Base-by-base conservation (phyloP, 192 early-diverging fungal species). In the Thamnidium elegans region DNA sequence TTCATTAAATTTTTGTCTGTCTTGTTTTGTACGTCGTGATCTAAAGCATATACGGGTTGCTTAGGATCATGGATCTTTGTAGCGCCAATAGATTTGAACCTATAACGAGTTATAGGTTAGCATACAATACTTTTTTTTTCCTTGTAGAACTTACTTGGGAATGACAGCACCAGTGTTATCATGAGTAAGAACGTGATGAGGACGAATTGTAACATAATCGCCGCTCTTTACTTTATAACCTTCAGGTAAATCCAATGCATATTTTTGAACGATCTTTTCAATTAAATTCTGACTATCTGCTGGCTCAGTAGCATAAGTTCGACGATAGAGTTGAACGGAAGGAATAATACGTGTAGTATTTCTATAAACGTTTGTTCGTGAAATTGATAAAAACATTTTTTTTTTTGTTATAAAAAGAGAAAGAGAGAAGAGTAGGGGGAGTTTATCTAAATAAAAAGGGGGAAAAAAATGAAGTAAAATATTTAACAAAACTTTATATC, bases 21-120 rank as follows among this genome's bases (percentile, higher is more conserved):
- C 69, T 86, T 96, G 86, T 97, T 97, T 71, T 99, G 97, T 52
- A 99, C 94, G 77, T 99, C 94, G 72, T 99, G 97, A 79, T 99
- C 97, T 42, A 99, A 81, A 13, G 97, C 94, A 80, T 96, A 97
- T 42, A 99, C 94, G 1, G 92, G 84, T 75, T 97, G 95, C 15
- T 64, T 67, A 11, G 89, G 84, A 70, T 92, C 83, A 36, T 83
- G 80, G 64, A 99, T 87, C 59, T 82, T 80, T 50, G 89, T 84
- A 5, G 94, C 95, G 14, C 94, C 95, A 56, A 99, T 97, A 67
- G 87, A 86, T 63, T 82, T 82, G 78, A 97, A 98, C 53, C 87
- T 93, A 72, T 62, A 21, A 0, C 39, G 13, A 6, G 8, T 13
- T 13, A 45, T 15, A 45, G 44, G 14, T 45, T 9, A 45, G 26